Evolutionary conservation across 2,329 filamentous ascomycete species (phyloP).

Genomic region (Fusarium palustre): DNA sequence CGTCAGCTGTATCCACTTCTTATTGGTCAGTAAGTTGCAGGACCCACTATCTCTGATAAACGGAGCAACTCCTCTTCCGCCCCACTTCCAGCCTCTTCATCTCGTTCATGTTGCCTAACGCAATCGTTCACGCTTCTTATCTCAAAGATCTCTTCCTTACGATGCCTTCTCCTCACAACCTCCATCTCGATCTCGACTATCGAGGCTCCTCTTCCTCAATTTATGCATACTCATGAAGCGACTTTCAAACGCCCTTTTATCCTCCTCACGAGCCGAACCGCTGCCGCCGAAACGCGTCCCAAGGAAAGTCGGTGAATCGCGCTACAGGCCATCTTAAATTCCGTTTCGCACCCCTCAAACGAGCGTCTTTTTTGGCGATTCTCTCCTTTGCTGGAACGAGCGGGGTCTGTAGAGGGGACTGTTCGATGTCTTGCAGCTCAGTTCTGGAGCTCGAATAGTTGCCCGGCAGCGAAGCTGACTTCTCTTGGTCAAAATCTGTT

Average conservation of each 20-base stretch:
- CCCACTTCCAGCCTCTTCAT: slow-evolving; percentile 6
- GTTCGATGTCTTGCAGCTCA: slow-evolving; percentile 20
- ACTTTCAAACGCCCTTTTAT: rapidly evolving
- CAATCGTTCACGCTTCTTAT: neutral
- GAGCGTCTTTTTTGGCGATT: neutral
- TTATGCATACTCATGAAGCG: neutral
- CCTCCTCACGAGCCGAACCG: neutral
- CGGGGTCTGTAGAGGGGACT: slow-evolving; percentile 24
- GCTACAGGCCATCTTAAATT: slow-evolving; percentile 25
- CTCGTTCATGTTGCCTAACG: neutral
- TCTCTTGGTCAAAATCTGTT: slow-evolving; percentile 2
- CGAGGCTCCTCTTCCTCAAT: neutral
- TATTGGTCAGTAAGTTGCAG: rapidly evolving
- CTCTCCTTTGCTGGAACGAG: slow-evolving; percentile 16
- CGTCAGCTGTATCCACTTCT: neutral
- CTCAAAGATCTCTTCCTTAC: neutral
- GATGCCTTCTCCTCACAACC: neutral
- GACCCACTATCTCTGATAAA: rapidly evolving
- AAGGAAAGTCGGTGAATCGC: slow-evolving; percentile 13
- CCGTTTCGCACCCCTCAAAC: slow-evolving; percentile 22
- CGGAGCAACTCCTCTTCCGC: neutral
- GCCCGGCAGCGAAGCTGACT: slow-evolving; percentile 24
- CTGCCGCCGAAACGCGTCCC: neutral
- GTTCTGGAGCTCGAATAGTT: slow-evolving; percentile 21
- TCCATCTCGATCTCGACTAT: neutral